Evolutionary conservation across 768 basidiomycete species (phyloP).

Genomic region (Hypholoma fasciculare): DNA sequence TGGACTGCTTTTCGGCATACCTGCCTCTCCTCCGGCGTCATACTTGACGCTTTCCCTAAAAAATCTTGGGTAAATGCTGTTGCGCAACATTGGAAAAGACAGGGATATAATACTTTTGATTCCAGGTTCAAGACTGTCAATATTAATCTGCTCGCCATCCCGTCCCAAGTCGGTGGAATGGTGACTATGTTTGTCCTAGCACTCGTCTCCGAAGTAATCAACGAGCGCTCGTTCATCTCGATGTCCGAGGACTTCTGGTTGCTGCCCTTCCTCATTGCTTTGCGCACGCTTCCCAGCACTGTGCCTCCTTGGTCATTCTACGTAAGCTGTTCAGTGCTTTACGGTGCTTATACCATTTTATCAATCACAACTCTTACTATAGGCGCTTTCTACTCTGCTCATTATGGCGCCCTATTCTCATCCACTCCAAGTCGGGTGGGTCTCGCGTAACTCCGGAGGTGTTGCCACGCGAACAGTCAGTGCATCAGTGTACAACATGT

Average conservation of each 20-base stretch:
- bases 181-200: constrained; percentile 52
- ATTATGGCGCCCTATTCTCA: constrained; percentile 37
- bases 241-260: constrained; percentile 60
- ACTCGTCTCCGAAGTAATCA: constrained; percentile 49
- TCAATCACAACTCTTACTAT: neutral
- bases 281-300: constrained; percentile 47
- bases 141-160: constrained; percentile 63
- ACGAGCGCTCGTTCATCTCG: constrained; percentile 54
- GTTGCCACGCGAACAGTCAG: constrained; percentile 62
- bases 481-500: constrained; percentile 62
- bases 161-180: constrained; percentile 50
- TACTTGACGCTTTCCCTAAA: constrained; percentile 63
- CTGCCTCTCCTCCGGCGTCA: constrained; percentile 43
- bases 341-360: neutral
- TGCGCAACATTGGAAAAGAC: neutral
- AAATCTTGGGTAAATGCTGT: constrained; percentile 42
- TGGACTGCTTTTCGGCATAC: constrained; percentile 54
- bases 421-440: constrained; percentile 59
- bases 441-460: constrained; percentile 58
- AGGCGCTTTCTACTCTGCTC: constrained; percentile 11
- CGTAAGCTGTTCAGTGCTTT: constrained; percentile 26
- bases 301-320: constrained; percentile 56
- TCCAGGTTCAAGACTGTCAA: constrained; percentile 57
- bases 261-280: constrained; percentile 58
- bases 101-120: neutral